These are phyloP conservation scores for Hirsutella thompsonii DNA, from an alignment of 2,329 filamentous ascomycete genomes.

Conservation along the genomic window DNA sequence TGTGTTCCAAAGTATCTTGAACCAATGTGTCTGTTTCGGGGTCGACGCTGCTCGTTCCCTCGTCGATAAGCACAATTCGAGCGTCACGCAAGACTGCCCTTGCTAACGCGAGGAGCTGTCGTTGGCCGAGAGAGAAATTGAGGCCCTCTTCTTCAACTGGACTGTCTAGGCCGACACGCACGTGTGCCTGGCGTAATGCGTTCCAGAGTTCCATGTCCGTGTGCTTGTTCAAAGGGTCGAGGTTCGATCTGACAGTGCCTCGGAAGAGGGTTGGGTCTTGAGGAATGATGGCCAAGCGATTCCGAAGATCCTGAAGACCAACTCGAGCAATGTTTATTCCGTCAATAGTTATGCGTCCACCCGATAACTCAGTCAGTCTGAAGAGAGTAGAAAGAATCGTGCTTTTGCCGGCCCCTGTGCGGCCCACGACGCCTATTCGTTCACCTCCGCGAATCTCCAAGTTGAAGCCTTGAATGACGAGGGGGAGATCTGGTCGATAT, in stretches of 20 bases:
- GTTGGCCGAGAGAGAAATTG: conserved; percentile 90
- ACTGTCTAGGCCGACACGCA: conserved; percentile 59
- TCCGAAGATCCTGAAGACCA: conserved; percentile 63
- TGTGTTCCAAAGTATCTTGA: conserved; percentile 72
- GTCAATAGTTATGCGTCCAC: conserved; percentile 50
- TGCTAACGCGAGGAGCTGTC: conserved; percentile 89
- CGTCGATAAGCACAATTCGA: conserved; percentile 92
- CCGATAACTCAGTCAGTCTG: conserved; percentile 55
- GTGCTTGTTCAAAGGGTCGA: conserved; percentile 58
- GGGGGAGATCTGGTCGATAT: conserved; percentile 57
- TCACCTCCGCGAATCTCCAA: conserved; percentile 67
- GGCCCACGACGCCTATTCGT: conserved; percentile 68
- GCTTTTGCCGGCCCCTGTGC: conserved; percentile 68
- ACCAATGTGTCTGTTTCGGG: conserved; percentile 97
- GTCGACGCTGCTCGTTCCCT: conserved; percentile 85
- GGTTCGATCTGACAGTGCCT: conserved; percentile 71
- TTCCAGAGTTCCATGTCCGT: neutral
- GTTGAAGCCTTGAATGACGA: conserved; percentile 57
- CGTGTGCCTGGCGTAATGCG: conserved; percentile 1
- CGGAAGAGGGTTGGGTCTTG: conserved; percentile 79
- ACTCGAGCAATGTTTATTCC: conserved; percentile 58
- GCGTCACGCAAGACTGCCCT: conserved; percentile 77
- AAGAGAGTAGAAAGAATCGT: conserved; percentile 74
- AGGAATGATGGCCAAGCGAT: conserved; percentile 68
- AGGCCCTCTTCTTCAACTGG: conserved; percentile 86